Evolutionary conservation across 2,329 filamentous ascomycete species (phyloP).

Genomic region (Triangularia setosa): DNA sequence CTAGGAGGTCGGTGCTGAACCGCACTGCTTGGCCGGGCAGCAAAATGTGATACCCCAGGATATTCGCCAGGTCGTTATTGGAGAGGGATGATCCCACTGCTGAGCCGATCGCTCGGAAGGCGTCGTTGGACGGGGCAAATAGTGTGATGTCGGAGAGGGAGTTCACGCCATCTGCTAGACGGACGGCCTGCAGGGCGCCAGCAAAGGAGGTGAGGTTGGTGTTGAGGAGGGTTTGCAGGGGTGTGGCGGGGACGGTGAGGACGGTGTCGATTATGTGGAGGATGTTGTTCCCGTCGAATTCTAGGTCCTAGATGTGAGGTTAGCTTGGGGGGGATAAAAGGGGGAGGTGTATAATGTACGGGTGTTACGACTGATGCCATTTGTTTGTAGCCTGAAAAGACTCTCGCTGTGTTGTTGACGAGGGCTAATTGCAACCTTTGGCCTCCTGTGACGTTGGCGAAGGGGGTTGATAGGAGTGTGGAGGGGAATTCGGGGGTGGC

Average conservation of each 20-base stretch:
- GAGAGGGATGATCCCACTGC: constrained; percentile 45
- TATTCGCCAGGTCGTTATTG: constrained; percentile 42
- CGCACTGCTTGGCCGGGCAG: constrained; percentile 35
- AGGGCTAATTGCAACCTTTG: constrained; percentile 43
- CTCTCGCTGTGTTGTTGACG: constrained; percentile 16
- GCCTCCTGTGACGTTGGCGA: constrained; percentile 56
- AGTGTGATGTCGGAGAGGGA: constrained; percentile 52
- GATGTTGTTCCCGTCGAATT: constrained; percentile 50
- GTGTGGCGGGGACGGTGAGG: constrained; percentile 42
- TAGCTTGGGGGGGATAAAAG: background rate
- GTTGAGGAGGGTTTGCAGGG: constrained; percentile 19
- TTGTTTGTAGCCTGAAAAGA: constrained; percentile 23
- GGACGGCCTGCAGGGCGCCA: constrained; percentile 43
- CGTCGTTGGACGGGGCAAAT: constrained; percentile 59
- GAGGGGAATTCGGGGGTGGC: constrained; percentile 36
- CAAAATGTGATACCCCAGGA: constrained; percentile 64
- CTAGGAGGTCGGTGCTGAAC: constrained; percentile 22
- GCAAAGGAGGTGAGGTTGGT: constrained; percentile 40
- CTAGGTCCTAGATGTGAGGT: constrained; percentile 12
- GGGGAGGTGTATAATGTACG: constrained; percentile 5
- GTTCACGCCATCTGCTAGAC: constrained; percentile 42
- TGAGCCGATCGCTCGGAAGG: constrained; percentile 55
- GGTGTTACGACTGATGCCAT: constrained; percentile 16
- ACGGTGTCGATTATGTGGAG: constrained; percentile 51
- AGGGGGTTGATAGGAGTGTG: constrained; percentile 46